Base-by-base conservation (phyloP, 2,329 filamentous ascomycete species). In the Trichoderma sp. region DNA sequence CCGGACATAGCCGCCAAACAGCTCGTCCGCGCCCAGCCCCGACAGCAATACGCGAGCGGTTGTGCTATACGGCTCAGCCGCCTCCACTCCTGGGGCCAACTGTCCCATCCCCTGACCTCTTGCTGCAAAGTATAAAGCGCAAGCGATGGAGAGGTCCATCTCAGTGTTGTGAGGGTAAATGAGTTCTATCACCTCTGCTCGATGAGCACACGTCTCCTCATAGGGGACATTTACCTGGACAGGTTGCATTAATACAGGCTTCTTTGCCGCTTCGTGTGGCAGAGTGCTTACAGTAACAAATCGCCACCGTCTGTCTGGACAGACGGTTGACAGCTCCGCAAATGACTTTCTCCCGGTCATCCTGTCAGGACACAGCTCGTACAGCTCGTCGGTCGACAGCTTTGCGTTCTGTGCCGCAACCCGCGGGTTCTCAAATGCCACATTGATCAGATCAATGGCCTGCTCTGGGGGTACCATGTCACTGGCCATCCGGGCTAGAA, bases 151-250 rank as follows among this genome's bases (percentile, higher is more conserved):
- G 0, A 99, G 82, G 72, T 99, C 95, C 95, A 99, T 99, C 77
- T 99, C 95, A 0, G 95, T 99, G 70, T 97, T 94, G 77, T 99
- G 95, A 0, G 95, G 95, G 70, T 90, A 83, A 75, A 99, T 97
- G 19, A 99, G 81, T 2, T 86, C 83, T 44, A 93, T 84, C 21
- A 99, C 85, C 28, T 83, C 83, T 3, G 83, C 72, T 67, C 91
- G 87, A 71, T 96, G 90, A 2, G 83, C 81, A 50, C 88, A 74
- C 0, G 89, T 90, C 71, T 96, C 90, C 6, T 81, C 74, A 74
- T 94, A 97, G 0, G 94, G 90, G 30, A 99, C 82, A 72, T 99
- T 90, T 64, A 97, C 83, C 81, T 89, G 14, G 14, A 24, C 2
- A 17, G 1, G 3, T 21, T n/a, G 19, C 7, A 14, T 43, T 30